Evolutionary conservation across 805 yeast genomes (phyloP).

Genomic region (Ogataea henricii): DNA sequence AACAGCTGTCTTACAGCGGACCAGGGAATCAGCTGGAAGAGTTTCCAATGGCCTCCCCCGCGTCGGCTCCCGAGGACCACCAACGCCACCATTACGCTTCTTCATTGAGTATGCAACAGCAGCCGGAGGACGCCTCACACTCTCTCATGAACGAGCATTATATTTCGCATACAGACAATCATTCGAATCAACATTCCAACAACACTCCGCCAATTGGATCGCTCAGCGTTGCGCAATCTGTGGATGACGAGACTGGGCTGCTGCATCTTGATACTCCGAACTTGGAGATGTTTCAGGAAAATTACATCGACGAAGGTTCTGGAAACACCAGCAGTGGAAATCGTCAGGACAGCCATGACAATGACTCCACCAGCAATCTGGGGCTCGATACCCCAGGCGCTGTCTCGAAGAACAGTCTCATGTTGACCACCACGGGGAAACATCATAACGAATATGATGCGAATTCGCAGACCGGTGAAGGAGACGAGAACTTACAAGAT

Average conservation of each 20-base stretch:
- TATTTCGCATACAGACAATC: constrained; percentile 1
- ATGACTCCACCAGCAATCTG: constrained; percentile 6
- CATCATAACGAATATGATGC: neutral
- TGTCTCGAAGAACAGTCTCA: constrained; percentile 5
- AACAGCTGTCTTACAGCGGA: constrained; percentile 9
- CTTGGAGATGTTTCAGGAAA: constrained; percentile 21
- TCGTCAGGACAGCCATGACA: constrained; percentile 8
- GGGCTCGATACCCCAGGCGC: neutral
- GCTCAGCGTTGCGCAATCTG: constrained; percentile 2
- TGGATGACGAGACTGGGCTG: constrained; percentile 5
- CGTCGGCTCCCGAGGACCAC: constrained; percentile 16
- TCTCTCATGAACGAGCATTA: neutral
- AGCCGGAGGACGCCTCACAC: neutral
- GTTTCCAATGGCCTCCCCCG: constrained; percentile 7
- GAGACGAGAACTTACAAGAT: neutral
- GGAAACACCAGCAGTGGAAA: too few species aligned
- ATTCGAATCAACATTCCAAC: neutral
- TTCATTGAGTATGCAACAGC: constrained; percentile 4
- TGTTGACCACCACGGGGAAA: constrained; percentile 12
- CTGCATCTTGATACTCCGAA: constrained; percentile 20
- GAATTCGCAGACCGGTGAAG: neutral
- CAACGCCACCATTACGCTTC: constrained; percentile 14
- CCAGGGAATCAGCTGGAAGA: constrained; percentile 6
- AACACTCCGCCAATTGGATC: constrained; percentile 3
- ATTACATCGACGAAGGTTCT: constrained; percentile 6